phyloP scores from a whole-genome alignment of 805 yeast genomes.

The Ogataea naganishii region DNA sequence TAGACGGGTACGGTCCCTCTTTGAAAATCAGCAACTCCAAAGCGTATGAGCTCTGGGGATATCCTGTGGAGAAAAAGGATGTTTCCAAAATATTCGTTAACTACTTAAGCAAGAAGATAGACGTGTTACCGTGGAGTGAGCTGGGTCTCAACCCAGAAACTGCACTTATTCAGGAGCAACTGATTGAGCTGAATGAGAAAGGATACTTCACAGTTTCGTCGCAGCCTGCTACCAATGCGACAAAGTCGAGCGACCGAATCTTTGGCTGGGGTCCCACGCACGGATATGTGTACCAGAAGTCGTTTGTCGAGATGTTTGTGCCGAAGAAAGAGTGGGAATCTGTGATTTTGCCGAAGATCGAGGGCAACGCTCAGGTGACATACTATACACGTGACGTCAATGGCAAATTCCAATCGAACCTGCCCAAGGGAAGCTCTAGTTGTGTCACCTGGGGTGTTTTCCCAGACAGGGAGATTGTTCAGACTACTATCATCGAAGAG shows the following conservation, averaged over 20 bases:
- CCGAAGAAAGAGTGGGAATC: conserved; percentile 61
- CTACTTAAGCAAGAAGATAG: conserved; percentile 67
- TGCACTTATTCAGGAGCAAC: conserved; percentile 83
- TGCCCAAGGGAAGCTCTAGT: conserved; percentile 46
- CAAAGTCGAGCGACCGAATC: conserved; percentile 70
- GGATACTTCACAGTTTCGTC: conserved; percentile 87
- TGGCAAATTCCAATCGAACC: conserved; percentile 53
- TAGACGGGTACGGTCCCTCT: conserved; percentile 94
- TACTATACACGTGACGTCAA: conserved; percentile 66
- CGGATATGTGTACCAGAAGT: conserved; percentile 87
- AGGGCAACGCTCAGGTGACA: conserved; percentile 43
- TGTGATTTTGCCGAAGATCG: conserved; percentile 43
- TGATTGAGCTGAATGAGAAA: conserved; percentile 64
- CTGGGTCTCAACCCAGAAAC: conserved; percentile 82
- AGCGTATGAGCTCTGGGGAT: conserved; percentile 75
- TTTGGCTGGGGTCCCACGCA: conserved; percentile 97
- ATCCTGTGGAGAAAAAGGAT: conserved; percentile 53
- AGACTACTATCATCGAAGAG: conserved; percentile 85
- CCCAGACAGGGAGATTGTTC: conserved; percentile 82
- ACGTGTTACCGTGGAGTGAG: conserved; percentile 88
- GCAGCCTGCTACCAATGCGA: conserved; percentile 88
- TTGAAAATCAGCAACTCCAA: conserved; percentile 63
- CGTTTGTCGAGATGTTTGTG: conserved; percentile 88
- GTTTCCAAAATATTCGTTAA: conserved; percentile 58
- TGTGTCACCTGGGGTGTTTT: conserved; percentile 99